A percentile compares a stretch with the other conserved stretches of the same genome.
These are phyloP conservation scores for Xylariaceae sp. DNA, from an alignment of 2,329 filamentous ascomycete species.

Conservation along the genomic window DNA sequence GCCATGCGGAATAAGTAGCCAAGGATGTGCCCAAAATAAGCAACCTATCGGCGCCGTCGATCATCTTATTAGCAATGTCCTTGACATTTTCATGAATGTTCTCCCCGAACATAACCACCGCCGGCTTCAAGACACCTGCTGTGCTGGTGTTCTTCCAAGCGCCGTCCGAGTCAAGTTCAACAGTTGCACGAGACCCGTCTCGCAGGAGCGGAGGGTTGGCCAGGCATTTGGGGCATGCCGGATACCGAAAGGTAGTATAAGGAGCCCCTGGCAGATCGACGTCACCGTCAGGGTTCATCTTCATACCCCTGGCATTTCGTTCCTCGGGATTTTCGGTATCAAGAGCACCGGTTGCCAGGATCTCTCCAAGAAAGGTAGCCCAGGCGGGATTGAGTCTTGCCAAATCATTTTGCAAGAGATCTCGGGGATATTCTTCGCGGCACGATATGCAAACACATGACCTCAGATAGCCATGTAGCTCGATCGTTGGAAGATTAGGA, in stretches of 20 bases:
- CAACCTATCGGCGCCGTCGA: constrained; percentile 70
- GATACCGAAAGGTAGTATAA: constrained; percentile 87
- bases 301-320: constrained; percentile 62
- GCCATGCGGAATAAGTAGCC: constrained; percentile 93
- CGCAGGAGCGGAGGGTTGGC: constrained; percentile 51
- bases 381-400: constrained; percentile 79
- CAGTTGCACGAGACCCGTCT: constrained; percentile 50
- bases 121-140: constrained; percentile 83
- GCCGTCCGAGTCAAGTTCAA: constrained; percentile 73
- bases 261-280: constrained; percentile 83
- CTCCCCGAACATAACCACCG: constrained; percentile 95
- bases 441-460: constrained; percentile 78
- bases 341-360: constrained; percentile 68
- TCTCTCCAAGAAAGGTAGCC: constrained; percentile 68
- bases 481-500: constrained; percentile 66
- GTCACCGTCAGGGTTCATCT: constrained; percentile 89
- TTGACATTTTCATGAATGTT: constrained; percentile 69
- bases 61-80: constrained; percentile 67
- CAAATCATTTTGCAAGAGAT: constrained; percentile 70
- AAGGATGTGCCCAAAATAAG: constrained; percentile 83
- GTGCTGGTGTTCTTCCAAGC: constrained; percentile 64
- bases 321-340: constrained; percentile 71
- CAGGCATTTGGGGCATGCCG: constrained; percentile 78
- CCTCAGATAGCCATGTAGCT: constrained; percentile 87
- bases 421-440: constrained; percentile 62